Conservation (phyloP, 331 rosid genomes). For the Telfairia occidentalis region DNA sequence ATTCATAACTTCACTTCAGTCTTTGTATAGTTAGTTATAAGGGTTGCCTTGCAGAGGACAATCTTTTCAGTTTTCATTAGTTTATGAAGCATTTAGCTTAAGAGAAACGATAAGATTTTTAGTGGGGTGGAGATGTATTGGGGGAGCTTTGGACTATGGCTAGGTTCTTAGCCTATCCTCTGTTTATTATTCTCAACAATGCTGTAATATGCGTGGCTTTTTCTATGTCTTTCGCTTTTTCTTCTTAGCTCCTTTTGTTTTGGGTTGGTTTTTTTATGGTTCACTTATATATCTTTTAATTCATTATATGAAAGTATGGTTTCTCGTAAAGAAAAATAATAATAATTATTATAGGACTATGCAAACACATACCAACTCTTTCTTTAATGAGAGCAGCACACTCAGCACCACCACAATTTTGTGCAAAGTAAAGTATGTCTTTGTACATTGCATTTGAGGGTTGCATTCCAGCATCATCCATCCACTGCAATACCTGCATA, state of each 20-base stretch:
- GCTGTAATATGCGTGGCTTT: background rate
- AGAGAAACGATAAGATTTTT: background rate
- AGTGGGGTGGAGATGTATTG: background rate
- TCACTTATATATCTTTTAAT: background rate
- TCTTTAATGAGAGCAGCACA: constrained; percentile 56
- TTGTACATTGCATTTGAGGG: constrained; percentile 58
- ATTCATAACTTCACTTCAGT: background rate
- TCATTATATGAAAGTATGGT: background rate
- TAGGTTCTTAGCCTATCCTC: background rate
- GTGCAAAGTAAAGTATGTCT: constrained; percentile 58
- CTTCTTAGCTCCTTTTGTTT: too few relatives aligned
- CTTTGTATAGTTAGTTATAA: background rate
- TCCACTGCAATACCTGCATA: constrained; percentile 75
- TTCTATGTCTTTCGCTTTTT: too few relatives aligned
- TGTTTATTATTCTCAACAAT: background rate
- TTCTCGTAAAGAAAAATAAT: background rate
- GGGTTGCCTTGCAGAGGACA: background rate
- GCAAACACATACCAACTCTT: constrained; percentile 53
- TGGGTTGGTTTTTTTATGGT: too few relatives aligned
- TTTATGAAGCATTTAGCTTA: background rate
- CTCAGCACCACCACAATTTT: constrained; percentile 55
- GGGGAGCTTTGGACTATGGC: background rate
- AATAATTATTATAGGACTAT: background rate
- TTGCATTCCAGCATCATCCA: constrained; percentile 71
- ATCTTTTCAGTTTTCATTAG: background rate